phyloP scores from a whole-genome alignment of 768 basidiomycete species.

The Tulasnella sp. region DNA sequence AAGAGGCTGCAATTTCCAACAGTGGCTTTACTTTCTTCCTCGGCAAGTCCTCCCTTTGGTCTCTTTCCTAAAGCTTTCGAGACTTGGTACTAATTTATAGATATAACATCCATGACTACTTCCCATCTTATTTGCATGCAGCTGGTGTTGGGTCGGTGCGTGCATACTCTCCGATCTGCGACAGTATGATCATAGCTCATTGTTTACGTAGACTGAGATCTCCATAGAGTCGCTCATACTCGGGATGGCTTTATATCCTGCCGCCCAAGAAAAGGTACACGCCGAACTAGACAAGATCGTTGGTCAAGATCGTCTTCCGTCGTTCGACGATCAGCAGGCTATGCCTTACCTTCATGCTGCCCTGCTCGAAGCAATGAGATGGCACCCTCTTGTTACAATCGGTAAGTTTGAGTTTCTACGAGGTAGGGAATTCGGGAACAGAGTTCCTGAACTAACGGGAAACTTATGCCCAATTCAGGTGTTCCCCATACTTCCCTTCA shows the following conservation, averaged over 20 bases:
- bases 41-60: neutral
- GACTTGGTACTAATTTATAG: no score
- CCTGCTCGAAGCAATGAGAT: slow-evolving; percentile 28
- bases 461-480: neutral
- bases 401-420: neutral
- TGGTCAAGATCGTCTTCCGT: slow-evolving; percentile 34
- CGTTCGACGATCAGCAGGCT: slow-evolving; percentile 28
- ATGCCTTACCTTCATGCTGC: slow-evolving; percentile 30
- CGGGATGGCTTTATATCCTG: slow-evolving; percentile 38
- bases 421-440: no score
- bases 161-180: no score
- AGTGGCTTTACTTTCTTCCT: no score
- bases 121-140: no score
- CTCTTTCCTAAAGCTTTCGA: neutral
- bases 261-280: slow-evolving; percentile 39
- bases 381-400: slow-evolving; percentile 22
- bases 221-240: slow-evolving; percentile 8
- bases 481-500: neutral
- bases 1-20: no score
- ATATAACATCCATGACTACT: no score
- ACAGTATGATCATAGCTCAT: no score
- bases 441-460: no score
- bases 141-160: no score
- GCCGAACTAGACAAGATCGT: slow-evolving; percentile 39
- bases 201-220: no score